Conservation (phyloP, 2,329 filamentous ascomycete species). For the Neofusicoccum parvum region DNA sequence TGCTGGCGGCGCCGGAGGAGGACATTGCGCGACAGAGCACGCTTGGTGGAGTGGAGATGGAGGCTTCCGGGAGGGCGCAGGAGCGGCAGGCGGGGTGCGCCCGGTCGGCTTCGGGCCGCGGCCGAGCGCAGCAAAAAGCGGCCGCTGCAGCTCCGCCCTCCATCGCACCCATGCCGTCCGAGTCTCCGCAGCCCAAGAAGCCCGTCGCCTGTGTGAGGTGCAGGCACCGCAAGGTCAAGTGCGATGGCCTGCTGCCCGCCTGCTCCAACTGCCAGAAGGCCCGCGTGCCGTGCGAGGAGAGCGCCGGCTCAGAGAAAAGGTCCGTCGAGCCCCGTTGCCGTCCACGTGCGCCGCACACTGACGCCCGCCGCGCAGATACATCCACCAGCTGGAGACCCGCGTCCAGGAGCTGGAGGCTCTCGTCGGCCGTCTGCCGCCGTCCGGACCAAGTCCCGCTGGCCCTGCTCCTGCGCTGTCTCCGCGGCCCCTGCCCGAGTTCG, state of each 20-base stretch:
- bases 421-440: not conserved
- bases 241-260: conserved; percentile 9
- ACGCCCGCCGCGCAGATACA: not conserved
- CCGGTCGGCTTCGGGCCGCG: not conserved
- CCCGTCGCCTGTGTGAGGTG: not conserved
- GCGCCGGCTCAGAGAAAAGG: conserved; percentile 1
- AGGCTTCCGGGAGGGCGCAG: too few species aligned
- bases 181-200: not conserved
- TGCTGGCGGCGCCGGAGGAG: too few species aligned
- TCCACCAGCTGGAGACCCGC: not conserved
- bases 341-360: not conserved
- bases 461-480: not conserved
- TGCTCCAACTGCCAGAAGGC: conserved; percentile 11
- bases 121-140: not conserved
- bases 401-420: not conserved
- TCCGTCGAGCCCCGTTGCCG: not conserved
- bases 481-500: not conserved
- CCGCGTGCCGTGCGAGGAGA: conserved; percentile 10
- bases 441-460: not conserved
- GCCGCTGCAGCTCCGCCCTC: not conserved
- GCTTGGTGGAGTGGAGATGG: too few species aligned
- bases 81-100: too few species aligned
- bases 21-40: too few species aligned
- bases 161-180: conserved; percentile 7
- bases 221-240: conserved; percentile 13